A percentile compares a stretch with the other conserved stretches of the same genome.
Conservation (phyloP, 2,329 filamentous ascomycete genomes). For the Neopestalotiopsis sp. region DNA sequence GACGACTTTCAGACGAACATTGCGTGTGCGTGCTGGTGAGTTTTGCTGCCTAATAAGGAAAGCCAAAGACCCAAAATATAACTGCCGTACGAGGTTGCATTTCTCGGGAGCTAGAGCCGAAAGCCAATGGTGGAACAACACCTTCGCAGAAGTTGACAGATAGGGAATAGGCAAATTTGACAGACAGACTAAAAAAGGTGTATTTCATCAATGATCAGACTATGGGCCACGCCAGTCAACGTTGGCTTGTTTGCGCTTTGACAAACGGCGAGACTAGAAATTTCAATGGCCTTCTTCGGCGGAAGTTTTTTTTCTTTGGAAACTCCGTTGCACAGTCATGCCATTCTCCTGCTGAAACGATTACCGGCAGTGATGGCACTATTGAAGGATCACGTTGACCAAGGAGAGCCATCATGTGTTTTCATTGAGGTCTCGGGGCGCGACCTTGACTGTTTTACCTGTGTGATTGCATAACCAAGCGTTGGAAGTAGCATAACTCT, state of each 20-base stretch:
- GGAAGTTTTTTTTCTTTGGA: background rate
- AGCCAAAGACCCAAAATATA: background rate
- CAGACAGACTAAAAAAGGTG: background rate
- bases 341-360: background rate
- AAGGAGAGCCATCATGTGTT: background rate
- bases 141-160: background rate
- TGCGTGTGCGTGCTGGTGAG: too few species aligned
- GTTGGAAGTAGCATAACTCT: too few species aligned
- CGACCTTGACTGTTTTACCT: background rate
- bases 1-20: too few species aligned
- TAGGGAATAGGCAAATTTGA: background rate
- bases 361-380: background rate
- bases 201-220: background rate
- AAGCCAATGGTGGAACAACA: background rate
- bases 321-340: background rate
- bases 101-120: background rate
- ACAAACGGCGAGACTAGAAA: background rate
- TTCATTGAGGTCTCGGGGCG: background rate
- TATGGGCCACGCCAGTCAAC: background rate
- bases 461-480: too few species aligned
- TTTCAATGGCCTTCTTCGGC: background rate
- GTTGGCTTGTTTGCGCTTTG: slow-evolving; percentile 1
- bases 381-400: background rate
- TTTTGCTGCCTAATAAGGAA: background rate
- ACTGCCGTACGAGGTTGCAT: background rate